Evolutionary conservation across 2,329 filamentous ascomycete genomes (phyloP), one percentile per base, ranked within the genome.

Genomic region (Ceratocystis albifundus): DNA sequence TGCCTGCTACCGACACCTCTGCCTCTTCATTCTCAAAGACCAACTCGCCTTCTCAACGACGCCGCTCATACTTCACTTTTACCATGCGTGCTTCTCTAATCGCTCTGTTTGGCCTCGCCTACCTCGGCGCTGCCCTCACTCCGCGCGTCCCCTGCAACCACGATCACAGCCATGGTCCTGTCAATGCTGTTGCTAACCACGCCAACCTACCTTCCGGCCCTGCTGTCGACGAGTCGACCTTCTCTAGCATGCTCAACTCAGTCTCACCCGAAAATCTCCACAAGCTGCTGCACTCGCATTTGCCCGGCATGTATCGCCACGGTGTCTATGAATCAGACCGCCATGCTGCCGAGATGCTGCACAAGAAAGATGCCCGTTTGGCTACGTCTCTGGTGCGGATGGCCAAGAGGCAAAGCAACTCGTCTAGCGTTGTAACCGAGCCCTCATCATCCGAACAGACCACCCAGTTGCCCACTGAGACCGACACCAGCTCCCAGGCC

Each of bases 261-360:
- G 76, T 86, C 66, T 82, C 85, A 25, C 80, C 80, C 65, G 78
- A 83, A 62, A 80, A 82, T 53, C 77, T 92, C 65, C 86, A 89
- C 73, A 80, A 82, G 61, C 82, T 88, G 65, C 78, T 91, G 41
- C 85, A 88, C 73, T 77, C 80, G 69, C 80, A 85, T 71, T 78
- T 86, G 65, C 81, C 83, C 59, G 79, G 80, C 61, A 82, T 83
- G 72, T 89, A 86, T 75, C 81, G 84, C 72, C 82, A 88, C 72
- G 87, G 87, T 67, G 80, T 89, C 66, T 88, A 86, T 73, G 80
- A 82, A 69, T 83, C 84, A 69, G 86, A 88, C 71, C 80, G 79
- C 70, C 78, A 80, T 10, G 86, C 85, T 30, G 78, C 88, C 65
- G 82, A 88, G 73, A 83, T 81, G 44, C 79, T 88, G 32, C 82